Evolutionary conservation across 805 yeast genomes (phyloP), one percentile per base, ranked within the genome.

Genomic region (Yamadazyma takamatsuzukensis): DNA sequence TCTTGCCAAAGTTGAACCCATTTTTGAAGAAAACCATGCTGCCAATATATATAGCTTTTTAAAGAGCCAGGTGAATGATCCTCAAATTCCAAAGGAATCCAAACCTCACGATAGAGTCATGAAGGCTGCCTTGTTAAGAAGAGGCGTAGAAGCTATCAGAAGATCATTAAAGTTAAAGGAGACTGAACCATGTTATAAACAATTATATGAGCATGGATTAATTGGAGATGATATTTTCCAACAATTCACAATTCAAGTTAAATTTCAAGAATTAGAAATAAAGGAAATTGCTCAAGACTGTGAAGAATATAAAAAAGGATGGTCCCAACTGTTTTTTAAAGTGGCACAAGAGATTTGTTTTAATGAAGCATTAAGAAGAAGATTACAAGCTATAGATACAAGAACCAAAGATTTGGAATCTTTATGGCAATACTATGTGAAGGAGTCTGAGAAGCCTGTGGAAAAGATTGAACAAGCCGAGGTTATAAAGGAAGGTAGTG

Each of bases 211-310:
- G 52, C 77, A 76, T 33, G 97, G 97, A 0, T 78, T 88, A 12
- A 80, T 93, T 41, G 97, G 97, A 21, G 97, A 93, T 49, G 95
- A 84, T 33, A 66, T 85, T 21, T 83, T 76, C 72, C 82, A 83
- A 55, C 80, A 93, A 47, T 88, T 74, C 57, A 80, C 78, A 44
- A 74, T 86, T 30, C 88, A 86, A 44, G 74, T 73, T 37, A 85
- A 86, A 58, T 55, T 88, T 40, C 83, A 83, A 47, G 95, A 88
- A 48, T 53, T 82, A 17, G 97, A 93, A 58, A 63, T 93, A 43
- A 75, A 78, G 55, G 89, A 81, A 38, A 68, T 87, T 29, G 80
- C 84, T 5, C 61, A 56, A 34, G 96, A 86, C 58, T 87, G 93
- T 26, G 87, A 85, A 54, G 44, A 61, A 12, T 64, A 74, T 43